Conservation (phyloP, 257 asterid species). For the Voacanga thouarsii region DNA sequence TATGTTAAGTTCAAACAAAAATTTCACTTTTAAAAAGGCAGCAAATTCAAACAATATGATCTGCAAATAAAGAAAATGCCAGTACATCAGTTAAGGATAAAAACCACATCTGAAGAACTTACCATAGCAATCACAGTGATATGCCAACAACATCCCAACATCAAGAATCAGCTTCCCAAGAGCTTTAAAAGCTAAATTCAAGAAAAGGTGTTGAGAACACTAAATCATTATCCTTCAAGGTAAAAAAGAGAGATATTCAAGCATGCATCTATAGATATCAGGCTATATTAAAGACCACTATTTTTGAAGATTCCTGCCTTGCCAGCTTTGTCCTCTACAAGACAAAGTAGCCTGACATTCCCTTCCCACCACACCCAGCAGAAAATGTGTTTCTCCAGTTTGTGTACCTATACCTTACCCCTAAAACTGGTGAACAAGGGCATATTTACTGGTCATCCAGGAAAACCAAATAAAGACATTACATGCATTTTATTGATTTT, state of each 20-base stretch:
- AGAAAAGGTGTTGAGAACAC: background rate
- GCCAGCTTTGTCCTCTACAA: background rate
- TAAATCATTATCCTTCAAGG: background rate
- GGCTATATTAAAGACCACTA: background rate
- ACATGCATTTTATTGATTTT: background rate
- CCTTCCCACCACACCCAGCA: background rate
- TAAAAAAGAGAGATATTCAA: background rate
- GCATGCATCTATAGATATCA: background rate
- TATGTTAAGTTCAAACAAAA: background rate
- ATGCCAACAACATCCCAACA: conserved; percentile 86
- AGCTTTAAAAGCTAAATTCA: conserved; percentile 61
- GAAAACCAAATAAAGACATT: background rate
- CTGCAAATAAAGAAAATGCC: background rate
- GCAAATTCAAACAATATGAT: background rate
- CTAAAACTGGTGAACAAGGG: background rate
- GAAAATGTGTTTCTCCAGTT: background rate
- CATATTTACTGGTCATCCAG: background rate
- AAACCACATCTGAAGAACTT: conserved; percentile 15
- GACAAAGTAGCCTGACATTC: background rate
- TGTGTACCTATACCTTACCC: background rate
- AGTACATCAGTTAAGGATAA: background rate
- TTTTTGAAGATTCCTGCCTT: background rate
- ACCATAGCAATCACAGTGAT: conserved; percentile 84
- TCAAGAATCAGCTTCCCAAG: conserved; percentile 86
- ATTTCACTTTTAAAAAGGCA: background rate